These are phyloP conservation scores for Russula virescens DNA, from an alignment of 768 basidiomycete species.

Conservation along the genomic window DNA sequence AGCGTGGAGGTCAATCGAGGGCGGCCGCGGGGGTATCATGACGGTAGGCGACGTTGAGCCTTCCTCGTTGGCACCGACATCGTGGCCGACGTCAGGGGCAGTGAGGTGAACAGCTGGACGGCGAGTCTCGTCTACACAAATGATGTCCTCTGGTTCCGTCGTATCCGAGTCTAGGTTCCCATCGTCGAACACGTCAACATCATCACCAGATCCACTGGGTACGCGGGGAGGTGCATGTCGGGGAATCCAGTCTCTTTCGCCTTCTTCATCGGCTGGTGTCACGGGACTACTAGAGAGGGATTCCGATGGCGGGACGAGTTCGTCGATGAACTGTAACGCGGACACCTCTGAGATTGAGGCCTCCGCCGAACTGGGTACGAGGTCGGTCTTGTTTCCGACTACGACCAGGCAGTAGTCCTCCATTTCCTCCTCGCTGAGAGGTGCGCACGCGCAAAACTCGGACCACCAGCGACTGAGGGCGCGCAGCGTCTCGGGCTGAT, in stretches of 20 bases:
- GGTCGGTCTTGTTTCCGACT: conserved; percentile 70
- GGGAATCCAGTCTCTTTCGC: not conserved
- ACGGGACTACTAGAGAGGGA: conserved; percentile 15
- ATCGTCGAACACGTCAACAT: not conserved
- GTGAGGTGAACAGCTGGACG: not conserved
- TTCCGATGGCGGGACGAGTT: conserved; percentile 37
- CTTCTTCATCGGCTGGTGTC: conserved; percentile 13
- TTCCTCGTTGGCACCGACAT: conserved; percentile 15
- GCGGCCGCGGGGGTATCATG: conserved; percentile 26
- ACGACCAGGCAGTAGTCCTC: conserved; percentile 66
- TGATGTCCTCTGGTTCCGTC: not conserved
- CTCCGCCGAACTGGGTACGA: conserved; percentile 28
- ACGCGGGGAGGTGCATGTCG: not conserved
- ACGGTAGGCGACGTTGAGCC: not conserved
- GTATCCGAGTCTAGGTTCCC: not conserved
- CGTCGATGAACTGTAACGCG: conserved; percentile 49
- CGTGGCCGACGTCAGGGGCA: conserved; percentile 19
- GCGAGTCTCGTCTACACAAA: conserved; percentile 5
- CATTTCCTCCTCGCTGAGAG: conserved; percentile 56
- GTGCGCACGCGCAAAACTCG: conserved; percentile 64
- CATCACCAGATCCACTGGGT: not conserved
- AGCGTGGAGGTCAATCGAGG: conserved; percentile 32
- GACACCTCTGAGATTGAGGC: conserved; percentile 36
- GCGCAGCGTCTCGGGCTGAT: conserved; percentile 52
- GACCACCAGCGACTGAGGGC: conserved; percentile 71